phyloP scores from a whole-genome alignment of 768 basidiomycete species.

The Mycena filopes region DNA sequence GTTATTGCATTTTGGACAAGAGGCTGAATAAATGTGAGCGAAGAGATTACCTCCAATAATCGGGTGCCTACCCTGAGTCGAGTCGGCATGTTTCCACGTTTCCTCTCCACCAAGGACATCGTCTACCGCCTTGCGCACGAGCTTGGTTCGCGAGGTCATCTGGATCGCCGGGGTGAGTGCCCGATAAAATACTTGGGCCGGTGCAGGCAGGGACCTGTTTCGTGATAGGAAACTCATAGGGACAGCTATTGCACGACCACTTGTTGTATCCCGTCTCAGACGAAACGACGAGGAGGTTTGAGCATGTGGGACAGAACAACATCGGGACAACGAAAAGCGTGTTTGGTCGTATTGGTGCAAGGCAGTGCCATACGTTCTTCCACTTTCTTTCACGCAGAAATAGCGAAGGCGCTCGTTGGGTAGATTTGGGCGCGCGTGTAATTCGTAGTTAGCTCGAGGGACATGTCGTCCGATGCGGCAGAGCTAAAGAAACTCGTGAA shows the following conservation, averaged over 20 bases:
- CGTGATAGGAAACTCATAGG: conserved; percentile 93
- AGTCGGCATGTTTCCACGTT: conserved; percentile 94
- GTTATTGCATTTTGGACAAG: conserved; percentile 84
- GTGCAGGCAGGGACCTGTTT: conserved; percentile 66
- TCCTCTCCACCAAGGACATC: conserved; percentile 96
- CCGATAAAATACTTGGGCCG: neutral
- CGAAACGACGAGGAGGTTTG: conserved; percentile 86
- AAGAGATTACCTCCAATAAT: conserved; percentile 2
- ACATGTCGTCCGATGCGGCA: conserved; percentile 61
- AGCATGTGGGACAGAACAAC: conserved; percentile 96
- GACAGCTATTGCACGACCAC: conserved; percentile 93
- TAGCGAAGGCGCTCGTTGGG: conserved; percentile 18
- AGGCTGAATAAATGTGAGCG: conserved; percentile 47
- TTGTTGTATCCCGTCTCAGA: conserved; percentile 86
- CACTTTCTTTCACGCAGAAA: conserved; percentile 20
- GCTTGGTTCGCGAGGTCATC: conserved; percentile 91
- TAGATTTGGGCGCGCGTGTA: conserved; percentile 39
- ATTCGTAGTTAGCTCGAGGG: conserved; percentile 47
- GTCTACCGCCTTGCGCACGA: conserved; percentile 92
- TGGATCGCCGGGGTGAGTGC: conserved; percentile 42
- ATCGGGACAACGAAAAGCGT: conserved; percentile 51
- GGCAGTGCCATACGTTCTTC: conserved; percentile 9
- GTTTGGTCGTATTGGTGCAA: conserved; percentile 9
- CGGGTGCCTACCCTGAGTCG: conserved; percentile 71
- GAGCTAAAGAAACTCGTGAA: conserved; percentile 87